Evolutionary conservation across 805 yeast species (phyloP), one percentile per base, ranked within the genome.

Genomic region (Saturnispora galanensis): DNA sequence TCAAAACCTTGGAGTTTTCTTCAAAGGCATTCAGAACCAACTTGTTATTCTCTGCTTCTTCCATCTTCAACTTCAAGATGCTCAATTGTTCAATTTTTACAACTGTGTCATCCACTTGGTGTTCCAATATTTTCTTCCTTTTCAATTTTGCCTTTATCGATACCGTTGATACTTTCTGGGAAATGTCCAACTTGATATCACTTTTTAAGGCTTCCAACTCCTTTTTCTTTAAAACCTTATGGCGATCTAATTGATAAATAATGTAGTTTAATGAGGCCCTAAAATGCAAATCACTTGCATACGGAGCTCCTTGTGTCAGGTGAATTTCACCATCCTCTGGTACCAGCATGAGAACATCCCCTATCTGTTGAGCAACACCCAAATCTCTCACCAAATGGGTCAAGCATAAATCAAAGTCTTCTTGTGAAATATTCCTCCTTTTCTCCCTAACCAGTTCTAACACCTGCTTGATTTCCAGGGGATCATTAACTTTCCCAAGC

Each of bases 231-330:
- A 38, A 31, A 10, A 51, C 49, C 40, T 53, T 52, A 40, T 52
- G 52, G 11, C 46, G 39, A 8, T 49, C 38, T 9, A 60, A 38
- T 31, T 47, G 42, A 44, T 51, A 55, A 7, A 60, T 58, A 10
- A 62, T 42, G 37, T 50, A 59, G 28, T 57, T 59, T 37, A 60
- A 46, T n/a, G 54, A 54, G 8, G 62, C 58, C 17, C 58, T 52
- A 8, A 61, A 46, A 35, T 49, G 41, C 7, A 55, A 36, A 15
- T 54, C 56, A 28, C 49, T 56, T 3, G 30, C 44, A 11, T 48
- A 45, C 12, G 40, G 31, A 2, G 36, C 31, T 2, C 31, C 11
- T 6, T 35, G 37, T 8, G 7, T 2, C 26, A 8, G 8, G 8
- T 30, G 12, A 3, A 15, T 32, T 30, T 29, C 5, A 17, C 15